Evolutionary conservation across 768 basidiomycete genomes (phyloP).

Genomic region (Clavaria fumosa): DNA sequence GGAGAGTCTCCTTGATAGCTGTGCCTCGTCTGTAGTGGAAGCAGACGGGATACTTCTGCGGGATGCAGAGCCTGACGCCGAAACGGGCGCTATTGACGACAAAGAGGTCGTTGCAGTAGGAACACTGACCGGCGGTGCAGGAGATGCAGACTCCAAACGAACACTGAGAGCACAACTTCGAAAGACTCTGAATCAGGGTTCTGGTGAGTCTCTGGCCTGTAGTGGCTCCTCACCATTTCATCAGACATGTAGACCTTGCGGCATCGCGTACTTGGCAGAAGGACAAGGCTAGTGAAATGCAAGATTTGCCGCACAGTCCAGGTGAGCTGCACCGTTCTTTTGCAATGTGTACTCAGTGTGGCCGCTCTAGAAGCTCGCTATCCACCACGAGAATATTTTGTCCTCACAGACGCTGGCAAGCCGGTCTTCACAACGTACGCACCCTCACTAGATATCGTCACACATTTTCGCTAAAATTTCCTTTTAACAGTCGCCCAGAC

Average conservation of each 20-base stretch:
- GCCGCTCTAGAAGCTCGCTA: conserved; percentile 22
- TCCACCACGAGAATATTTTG: conserved; percentile 68
- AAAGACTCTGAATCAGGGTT: conserved; percentile 40
- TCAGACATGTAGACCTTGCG: conserved; percentile 15
- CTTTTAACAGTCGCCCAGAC: conserved; percentile 28
- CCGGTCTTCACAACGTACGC: conserved; percentile 82
- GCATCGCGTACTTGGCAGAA: conserved; percentile 18
- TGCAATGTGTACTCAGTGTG: conserved; percentile 2
- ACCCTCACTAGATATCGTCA: background rate
- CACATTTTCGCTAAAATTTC: too few species aligned
- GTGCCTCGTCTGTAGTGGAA: conserved; percentile 56
- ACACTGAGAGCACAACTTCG: conserved; percentile 55
- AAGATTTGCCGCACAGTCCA: conserved; percentile 26
- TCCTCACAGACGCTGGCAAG: conserved; percentile 92
- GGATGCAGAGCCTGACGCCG: conserved; percentile 53
- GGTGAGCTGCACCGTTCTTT: conserved; percentile 17
- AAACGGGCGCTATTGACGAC: conserved; percentile 36
- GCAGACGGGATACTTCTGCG: conserved; percentile 58
- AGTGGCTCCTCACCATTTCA: conserved; percentile 4
- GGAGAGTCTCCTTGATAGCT: conserved; percentile 45
- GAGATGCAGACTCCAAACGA: conserved; percentile 47
- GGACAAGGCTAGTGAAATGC: conserved; percentile 19
- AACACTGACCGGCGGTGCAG: conserved; percentile 24
- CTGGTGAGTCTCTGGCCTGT: conserved; percentile 24
- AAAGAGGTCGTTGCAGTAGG: conserved; percentile 38